Evolutionary conservation across 202 grass and related monocot genomes (phyloP), one percentile per base, ranked within the genome.

Genomic region (Digitaria exilis): DNA sequence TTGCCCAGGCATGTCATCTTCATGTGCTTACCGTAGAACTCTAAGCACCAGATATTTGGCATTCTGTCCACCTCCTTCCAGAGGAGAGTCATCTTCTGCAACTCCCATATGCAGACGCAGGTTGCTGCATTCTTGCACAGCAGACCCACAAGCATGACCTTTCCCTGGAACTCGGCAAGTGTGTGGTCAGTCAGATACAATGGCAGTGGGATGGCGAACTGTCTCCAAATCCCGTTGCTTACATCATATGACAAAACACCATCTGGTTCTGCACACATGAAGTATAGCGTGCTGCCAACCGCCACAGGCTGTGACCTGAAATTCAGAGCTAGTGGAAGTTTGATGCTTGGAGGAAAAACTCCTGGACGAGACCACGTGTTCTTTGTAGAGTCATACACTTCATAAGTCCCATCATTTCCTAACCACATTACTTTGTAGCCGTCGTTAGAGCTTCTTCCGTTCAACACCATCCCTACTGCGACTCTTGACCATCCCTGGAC

Each of bases 31-130:
- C 96, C 96, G 2, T 95, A 98, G 65, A 98, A 93, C 82, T 98
- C 92, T 88, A 98, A 91, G 92, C 96, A 98, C 87, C 90, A 91
- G 89, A 95, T 86, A 86, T 91, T 98, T 98, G 96, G 96, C 96
- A 98, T 98, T 94, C 96, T 98, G 96, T 98, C 96, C 96, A 98
- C 96, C 96, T 98, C 96, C 91, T 93, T 98, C 96, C 96, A 98
- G 76, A 98, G 89, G 87, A 98, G 90, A 75, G 96, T 98, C 96
- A 98, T 98, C 82, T 86, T 98, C 91, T 98, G 92, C 82, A 98
- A 83, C 86, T 98, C 96, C 96, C 96, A 98, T 82, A 98, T 84
- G 85, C 91, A 94, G 80, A 98, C 85, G 26, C 96, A 98, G 65
- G 93, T 88, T 3, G 93, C 96, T 71, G 90, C 93, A 84, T 98